Evolutionary conservation across 1,284 basidiomycete species (phyloP).

Genomic region (Wallemia hederae): DNA sequence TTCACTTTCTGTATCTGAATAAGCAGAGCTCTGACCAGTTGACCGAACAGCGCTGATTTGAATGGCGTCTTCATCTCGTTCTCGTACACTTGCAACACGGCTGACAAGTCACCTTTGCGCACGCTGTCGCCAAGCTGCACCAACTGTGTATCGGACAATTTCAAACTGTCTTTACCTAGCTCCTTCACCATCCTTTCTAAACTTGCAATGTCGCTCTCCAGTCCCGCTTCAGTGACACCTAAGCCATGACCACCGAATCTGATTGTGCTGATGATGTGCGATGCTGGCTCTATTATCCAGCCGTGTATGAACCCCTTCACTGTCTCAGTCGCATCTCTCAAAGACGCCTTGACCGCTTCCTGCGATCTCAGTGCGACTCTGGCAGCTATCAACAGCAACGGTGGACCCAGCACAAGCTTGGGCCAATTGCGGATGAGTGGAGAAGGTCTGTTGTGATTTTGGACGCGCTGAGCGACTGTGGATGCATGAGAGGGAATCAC

Average conservation of each 20-base stretch:
- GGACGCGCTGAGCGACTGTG: not conserved
- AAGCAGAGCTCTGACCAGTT: slow-evolving; percentile 54
- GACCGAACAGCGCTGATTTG: slow-evolving; percentile 48
- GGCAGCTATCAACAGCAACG: not conserved
- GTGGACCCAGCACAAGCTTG: not conserved
- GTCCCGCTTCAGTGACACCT: not conserved
- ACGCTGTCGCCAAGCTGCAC: slow-evolving; percentile 34
- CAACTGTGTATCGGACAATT: slow-evolving; percentile 32
- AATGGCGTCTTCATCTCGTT: slow-evolving; percentile 65
- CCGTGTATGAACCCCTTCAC: not conserved
- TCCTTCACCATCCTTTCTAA: slow-evolving; percentile 75
- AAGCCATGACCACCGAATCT: not conserved
- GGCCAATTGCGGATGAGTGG: not conserved
- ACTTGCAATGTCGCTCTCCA: not conserved
- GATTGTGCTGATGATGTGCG: not conserved
- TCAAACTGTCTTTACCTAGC: slow-evolving; percentile 49
- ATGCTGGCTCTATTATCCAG: not conserved
- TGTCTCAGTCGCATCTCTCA: not conserved
- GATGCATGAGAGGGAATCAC: not conserved
- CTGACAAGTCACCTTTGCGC: slow-evolving; percentile 53
- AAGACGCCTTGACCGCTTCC: not conserved
- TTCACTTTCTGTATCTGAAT: slow-evolving; percentile 94
- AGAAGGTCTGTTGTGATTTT: not conserved
- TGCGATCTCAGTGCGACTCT: not conserved
- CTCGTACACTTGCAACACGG: slow-evolving; percentile 69